phyloP scores from a whole-genome alignment of 2,329 filamentous ascomycete genomes.

The Fusarium globosum region DNA sequence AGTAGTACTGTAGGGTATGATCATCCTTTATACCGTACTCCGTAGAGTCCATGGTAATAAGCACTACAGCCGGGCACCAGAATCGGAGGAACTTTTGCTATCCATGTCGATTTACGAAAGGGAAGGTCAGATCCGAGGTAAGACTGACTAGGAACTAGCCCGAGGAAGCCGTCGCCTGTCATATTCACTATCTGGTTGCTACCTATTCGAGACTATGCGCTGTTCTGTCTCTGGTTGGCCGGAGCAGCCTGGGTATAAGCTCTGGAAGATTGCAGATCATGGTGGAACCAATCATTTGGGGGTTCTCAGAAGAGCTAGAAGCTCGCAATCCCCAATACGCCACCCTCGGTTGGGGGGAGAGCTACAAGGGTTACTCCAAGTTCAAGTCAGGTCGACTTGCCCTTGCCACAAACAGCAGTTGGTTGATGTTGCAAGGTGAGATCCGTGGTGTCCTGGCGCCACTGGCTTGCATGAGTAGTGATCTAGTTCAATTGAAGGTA shows the following conservation, averaged over 20 bases:
- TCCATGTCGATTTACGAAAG: not conserved
- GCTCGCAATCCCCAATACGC: not conserved
- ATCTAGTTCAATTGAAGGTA: not conserved
- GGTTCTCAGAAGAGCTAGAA: not conserved
- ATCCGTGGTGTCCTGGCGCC: not conserved
- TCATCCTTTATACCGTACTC: not conserved
- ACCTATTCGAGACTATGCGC: not conserved
- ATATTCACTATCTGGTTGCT: not conserved
- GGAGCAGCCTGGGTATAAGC: not conserved
- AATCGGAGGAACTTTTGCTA: not conserved
- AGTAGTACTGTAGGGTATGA: not conserved
- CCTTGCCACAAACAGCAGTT: constrained; percentile 7
- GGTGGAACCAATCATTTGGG: not conserved
- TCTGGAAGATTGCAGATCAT: not conserved
- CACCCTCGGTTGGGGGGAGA: not conserved
- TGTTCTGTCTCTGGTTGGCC: not conserved
- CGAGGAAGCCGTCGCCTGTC: not conserved
- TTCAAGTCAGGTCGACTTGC: not conserved
- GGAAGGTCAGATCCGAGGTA: not conserved
- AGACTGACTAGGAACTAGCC: not conserved
- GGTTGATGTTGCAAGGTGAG: not conserved
- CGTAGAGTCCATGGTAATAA: not conserved
- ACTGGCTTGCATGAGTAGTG: not conserved
- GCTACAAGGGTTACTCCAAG: not conserved
- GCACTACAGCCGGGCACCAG: not conserved